Base-by-base conservation (phyloP, 139 green algal species). In the Micractinium conductrix region DNA sequence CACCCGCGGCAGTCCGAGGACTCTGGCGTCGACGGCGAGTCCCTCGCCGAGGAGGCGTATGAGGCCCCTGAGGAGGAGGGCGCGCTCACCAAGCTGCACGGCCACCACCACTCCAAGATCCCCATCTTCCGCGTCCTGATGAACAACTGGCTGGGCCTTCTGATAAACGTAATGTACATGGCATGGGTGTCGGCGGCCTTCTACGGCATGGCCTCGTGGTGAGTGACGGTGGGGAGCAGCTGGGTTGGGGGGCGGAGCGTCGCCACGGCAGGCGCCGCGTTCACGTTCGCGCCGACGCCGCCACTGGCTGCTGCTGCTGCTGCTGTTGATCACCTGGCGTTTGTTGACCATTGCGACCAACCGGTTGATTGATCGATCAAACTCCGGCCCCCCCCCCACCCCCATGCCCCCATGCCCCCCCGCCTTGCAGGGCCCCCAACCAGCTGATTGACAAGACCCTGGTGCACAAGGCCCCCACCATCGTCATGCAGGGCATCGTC, bases 141-240 rank as follows among this genome's bases (percentile, higher is more conserved):
- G 2, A 80, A 80, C 74, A 80, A 80, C 74, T 63, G 50, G 74
- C 21, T 43, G n/a, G 74, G 74, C 74, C 45, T 80, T 17, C 22
- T 35, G 33, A 44, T 40, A 4, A 45, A 80, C 40, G 58, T 80
- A 33, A 33, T 38, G 3, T 79, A 63, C 72, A 79, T 79, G 72
- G 72, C 72, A 28, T 80, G 74, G 70, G 74, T 80, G 74, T 80
- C 74, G 33, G 74, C 45, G 6, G 74, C 45, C 48, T 80, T 80
- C 74, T 80, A 80, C 48, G 48, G 35, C n/a, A 43, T 35, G 33
- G 74, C 58, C 44, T 48, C 74, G 21, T 80, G 74, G 74, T n/a
- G n/a, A n/a, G n/a, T n/a, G n/a, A n/a, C n/a, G n/a, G n/a, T n/a
- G n/a, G n/a, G n/a, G n/a, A n/a, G n/a, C n/a, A n/a, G n/a, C n/a